Evolutionary conservation across 176 grass and related monocot species (phyloP), one percentile per base, ranked within the genome.

Genomic region (Rhipidocladum racemiflorum): DNA sequence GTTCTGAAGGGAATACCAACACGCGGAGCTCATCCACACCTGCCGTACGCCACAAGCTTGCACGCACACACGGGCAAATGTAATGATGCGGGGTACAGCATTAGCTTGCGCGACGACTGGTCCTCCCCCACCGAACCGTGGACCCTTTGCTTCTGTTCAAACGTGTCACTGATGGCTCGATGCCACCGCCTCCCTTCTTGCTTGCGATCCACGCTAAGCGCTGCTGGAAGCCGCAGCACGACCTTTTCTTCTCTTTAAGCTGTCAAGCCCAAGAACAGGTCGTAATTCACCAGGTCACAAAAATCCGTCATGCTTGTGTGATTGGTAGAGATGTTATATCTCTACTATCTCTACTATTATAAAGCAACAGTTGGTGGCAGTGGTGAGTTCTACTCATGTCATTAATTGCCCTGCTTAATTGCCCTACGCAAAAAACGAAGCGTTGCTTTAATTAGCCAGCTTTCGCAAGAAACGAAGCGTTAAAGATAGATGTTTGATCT

Each of bases 171-270:
- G 61, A 48, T 80, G 84, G 54, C 46, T 27, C 64, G 28, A 25
- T 57, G 32, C 65, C 65, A 48, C 65, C 65, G 42, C 65, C 3
- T 61, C 16, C 74, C 1, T 23, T 10, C 56, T 61, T 51, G 69
- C 82, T 81, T 89, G 87, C 62, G 51, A 70, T 85, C 61, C 82
- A 89, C 80, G 82, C 29, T 42, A 84, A 60, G 48, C 43, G 32
- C 60, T 38, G 3, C 61, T 74, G 80, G 57, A 73, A 57, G 27
- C 16, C 40, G 18, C 54, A 48, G 44, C 36, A 56, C 35, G 6
- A 6, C 43, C 48, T 29, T 48, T 48, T 0, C 79, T 30, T 69
- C 40, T 9, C 25, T 20, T 7, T 27, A 30, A 24, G 34, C 54
- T 63, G 44, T 70, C 85, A 17, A 16, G 61, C 9, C 38, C 3